Base-by-base conservation (phyloP, 73 alveolate genomes). In the Paramecium sonneborni region DNA sequence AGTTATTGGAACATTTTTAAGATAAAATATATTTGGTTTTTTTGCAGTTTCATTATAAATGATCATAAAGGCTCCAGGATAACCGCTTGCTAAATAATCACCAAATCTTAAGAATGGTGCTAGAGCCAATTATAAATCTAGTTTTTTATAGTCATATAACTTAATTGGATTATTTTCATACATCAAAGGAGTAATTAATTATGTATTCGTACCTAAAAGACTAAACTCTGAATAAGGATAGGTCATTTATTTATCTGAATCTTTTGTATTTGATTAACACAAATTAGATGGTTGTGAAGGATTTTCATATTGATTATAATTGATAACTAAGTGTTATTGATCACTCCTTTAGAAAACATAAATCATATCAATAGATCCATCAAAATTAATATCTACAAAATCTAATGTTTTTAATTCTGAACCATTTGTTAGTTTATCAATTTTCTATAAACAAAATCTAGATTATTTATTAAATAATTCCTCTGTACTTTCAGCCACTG, bases 361-460 rank as follows among this genome's bases (percentile, higher is more conserved):
- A 10, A 79, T 46, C 72, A 79, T 39, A 44, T 79, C 90, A 20
- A 44, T 79, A 9, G 90, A 23, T 14, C 90, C 90, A 79, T 79
- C 90, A 44, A 79, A 79, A 46, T 79, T 88, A 69, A 88, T 34
- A 88, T 88, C 94, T 1, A 52, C 46, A 48, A 88, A 88, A 48
- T 43, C 74, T 3, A 88, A 44, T 3, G 91, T 37, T 7, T 70
- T 23, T 44, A 82, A 52, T 26, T 62, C 39, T 0, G 56, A 39
- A 24, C 58, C 84, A 12, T 41, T 26, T 1, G 5, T 14, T 35
- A 88, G 5, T 14, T 14, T 10, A 15, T 70, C 69, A n/a, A 70
- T 44, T 2, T 56, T 58, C 2, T 69, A 32, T 32, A 88, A 48
- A 32, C 94, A 88, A 28, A 39, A 88, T 26, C 76, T 88, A 5